Evolutionary conservation across 441 rosid genomes (phyloP).

Genomic region (Croton laevigatus): DNA sequence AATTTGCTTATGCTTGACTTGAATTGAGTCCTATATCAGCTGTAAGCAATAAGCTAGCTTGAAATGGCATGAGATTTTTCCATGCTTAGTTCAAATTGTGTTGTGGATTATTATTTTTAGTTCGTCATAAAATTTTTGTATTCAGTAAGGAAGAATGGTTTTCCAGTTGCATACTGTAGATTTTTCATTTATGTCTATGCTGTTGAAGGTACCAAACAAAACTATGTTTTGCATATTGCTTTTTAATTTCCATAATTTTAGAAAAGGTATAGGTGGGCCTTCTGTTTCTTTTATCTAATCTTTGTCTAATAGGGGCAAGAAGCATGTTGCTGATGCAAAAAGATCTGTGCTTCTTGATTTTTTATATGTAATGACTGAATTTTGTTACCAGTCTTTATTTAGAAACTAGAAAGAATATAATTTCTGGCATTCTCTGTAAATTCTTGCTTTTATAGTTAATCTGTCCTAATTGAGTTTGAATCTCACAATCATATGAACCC

Average conservation of each 20-base stretch:
- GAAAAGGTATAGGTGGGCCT: slow-evolving; percentile 18
- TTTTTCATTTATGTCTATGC: background rate
- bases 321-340: background rate
- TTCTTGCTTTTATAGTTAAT: too few relatives aligned
- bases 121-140: background rate
- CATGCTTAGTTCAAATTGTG: background rate
- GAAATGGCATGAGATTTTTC: background rate
- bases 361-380: too few relatives aligned
- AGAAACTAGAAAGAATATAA: too few relatives aligned
- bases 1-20: too few relatives aligned
- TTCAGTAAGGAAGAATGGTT: background rate
- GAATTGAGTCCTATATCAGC: too few relatives aligned
- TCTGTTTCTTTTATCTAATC: background rate
- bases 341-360: background rate
- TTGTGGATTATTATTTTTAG: too few relatives aligned
- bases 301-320: background rate
- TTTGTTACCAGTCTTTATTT: too few relatives aligned
- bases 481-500: too few relatives aligned
- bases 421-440: too few relatives aligned
- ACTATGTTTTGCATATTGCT: background rate
- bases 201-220: background rate
- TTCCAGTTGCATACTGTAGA: background rate
- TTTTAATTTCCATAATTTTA: slow-evolving; percentile 10
- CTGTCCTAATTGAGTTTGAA: too few relatives aligned
- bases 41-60: too few relatives aligned